Evolutionary conservation across 768 basidiomycete species (phyloP).

Genomic region (Pholiota conissans): DNA sequence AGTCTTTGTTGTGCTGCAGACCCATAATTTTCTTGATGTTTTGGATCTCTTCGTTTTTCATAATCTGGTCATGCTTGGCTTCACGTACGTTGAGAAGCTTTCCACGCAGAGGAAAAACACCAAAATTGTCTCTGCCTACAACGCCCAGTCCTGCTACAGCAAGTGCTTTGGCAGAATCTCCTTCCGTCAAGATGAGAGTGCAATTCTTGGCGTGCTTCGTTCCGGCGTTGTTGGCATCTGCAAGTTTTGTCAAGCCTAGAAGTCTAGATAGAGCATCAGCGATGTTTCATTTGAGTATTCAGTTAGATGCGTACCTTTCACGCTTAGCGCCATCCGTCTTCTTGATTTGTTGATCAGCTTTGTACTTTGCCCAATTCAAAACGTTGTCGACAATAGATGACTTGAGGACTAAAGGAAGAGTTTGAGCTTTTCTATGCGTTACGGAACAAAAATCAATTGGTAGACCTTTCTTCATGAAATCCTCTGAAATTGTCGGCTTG

Average conservation of each 20-base stretch:
- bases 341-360: slow-evolving; percentile 94
- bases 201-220: slow-evolving; percentile 78
- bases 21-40: slow-evolving; percentile 99
- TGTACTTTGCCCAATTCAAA: slow-evolving; percentile 95
- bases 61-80: slow-evolving; percentile 92
- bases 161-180: slow-evolving; percentile 97
- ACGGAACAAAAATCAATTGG: slow-evolving; percentile 15
- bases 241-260: slow-evolving; percentile 87
- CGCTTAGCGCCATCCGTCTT: slow-evolving; percentile 94
- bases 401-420: slow-evolving; percentile 57
- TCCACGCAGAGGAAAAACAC: slow-evolving; percentile 96
- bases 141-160: slow-evolving; percentile 94
- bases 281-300: not conserved
- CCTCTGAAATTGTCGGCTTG: slow-evolving; percentile 81
- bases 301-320: slow-evolving; percentile 52
- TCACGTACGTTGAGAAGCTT: slow-evolving; percentile 97
- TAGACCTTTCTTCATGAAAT: slow-evolving; percentile 93
- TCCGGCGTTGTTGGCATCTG: slow-evolving; percentile 97
- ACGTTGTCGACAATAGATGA: slow-evolving; percentile 90
- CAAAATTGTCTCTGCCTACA: slow-evolving; percentile 95
- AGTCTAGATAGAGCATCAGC: slow-evolving; percentile 48
- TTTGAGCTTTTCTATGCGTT: not conserved
- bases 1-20: slow-evolving; percentile 91
- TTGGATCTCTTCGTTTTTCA: slow-evolving; percentile 98
- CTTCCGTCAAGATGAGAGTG: slow-evolving; percentile 96